Evolutionary conservation across 2,329 filamentous ascomycete genomes (phyloP), one percentile per base, ranked within the genome.

Genomic region (Colletotrichum sp.): DNA sequence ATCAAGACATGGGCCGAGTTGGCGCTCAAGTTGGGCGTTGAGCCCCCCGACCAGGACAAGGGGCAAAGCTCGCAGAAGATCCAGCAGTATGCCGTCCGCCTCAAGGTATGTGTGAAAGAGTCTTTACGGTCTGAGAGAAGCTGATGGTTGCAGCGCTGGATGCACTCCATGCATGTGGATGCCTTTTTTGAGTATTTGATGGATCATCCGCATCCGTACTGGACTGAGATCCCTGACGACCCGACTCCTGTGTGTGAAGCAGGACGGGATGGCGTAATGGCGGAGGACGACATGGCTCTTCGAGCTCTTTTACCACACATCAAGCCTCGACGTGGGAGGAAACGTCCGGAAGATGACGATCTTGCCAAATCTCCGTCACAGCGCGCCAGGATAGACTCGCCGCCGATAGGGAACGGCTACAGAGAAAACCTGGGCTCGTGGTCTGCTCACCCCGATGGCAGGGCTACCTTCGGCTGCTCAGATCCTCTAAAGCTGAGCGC

Each of bases 141-240:
- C 71, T 78, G 72, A 79, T 52, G 13, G 6, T 62, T 63, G 52
- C 80, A 95, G 95, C 93, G 96, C 82, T 98, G 96, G 96, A 97
- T 98, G 95, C 95, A 95, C 83, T 96, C 96, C 7, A 96, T 98
- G 94, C 96, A 98, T 83, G 92, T 98, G 68, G 95, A 98, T 87
- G 95, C 95, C 13, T 98, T 98, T 83, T 98, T 98, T 81, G 95
- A 98, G 83, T 98, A 95, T 83, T 91, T 98, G 24, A 89, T 96
- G 77, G 92, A 92, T 65, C 95, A 95, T 78, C 87, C 91, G 30
- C 95, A 98, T 83, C 86, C 91, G 1, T 98, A 98, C 84, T 98
- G 94, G 87, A 93, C 91, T 18, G 91, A 95, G 44, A 90, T 98
- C 28, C 96, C 96, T 1, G 86, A 89, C 8, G 89, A 90, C 16